Evolutionary conservation across 139 green algal species (phyloP), one percentile per base, ranked within the genome.

Genomic region (Coelastrella sp.): DNA sequence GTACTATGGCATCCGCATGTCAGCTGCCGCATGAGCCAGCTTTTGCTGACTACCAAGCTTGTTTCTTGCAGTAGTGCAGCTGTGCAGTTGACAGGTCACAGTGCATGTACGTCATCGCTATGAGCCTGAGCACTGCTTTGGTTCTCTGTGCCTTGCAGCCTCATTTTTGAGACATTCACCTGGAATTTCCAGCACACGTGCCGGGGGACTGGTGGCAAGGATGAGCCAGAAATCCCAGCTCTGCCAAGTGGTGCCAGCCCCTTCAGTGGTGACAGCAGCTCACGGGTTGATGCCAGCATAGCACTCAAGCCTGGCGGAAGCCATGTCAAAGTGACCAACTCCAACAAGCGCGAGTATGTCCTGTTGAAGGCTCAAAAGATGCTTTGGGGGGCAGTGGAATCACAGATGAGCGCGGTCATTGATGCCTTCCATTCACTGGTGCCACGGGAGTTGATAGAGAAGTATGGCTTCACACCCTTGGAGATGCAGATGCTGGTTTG

Each of bases 381-480:
- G 94, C 90, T 96, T 78, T 90, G 94, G 79, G 94, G 92, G 23
- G 90, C 92, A n/a, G 92, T 96, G n/a, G 94, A 96, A 91, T 57
- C 85, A 22, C 94, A 96, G 87, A 94, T 95, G 92, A 91, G 77
- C 19, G 92, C 91, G 22, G 78, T 96, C 23, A 96, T 96, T 60
- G 94, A 96, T 73, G 92, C 94, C 11, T 96, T 96, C 91, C 92
- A 96, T 87, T 91, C 81, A 11, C 71, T 96, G 65, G 91, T 96
- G 71, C 94, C 94, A 23, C 90, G 94, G 4, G 94, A 96, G 73
- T 90, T 96, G 77, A 23, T 96, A 92, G 96, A 95, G 23, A 95
- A 92, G 85, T 98, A 97, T 92, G 68, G 60, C 16, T 97, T 98
- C 93, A 97, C 94, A 68, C 94, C 96, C 85, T 92, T 98, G 80